These are phyloP conservation scores for Aphanomyces euteiches DNA, from an alignment of 352 stramenopile species.

Conservation along the genomic window DNA sequence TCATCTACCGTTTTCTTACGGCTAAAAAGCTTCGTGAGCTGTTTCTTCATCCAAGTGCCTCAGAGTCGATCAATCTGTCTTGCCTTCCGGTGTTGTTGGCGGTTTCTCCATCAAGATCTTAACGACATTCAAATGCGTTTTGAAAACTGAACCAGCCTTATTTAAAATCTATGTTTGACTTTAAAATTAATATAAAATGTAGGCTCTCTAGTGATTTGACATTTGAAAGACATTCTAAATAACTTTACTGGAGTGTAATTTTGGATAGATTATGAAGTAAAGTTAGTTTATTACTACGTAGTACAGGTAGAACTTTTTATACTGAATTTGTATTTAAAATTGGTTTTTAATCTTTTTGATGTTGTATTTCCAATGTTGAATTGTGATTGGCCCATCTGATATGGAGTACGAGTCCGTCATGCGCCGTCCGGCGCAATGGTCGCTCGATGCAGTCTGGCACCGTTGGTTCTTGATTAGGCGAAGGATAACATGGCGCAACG, in stretches of 20 bases:
- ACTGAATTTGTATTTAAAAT: too few relatives aligned
- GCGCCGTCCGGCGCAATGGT: not conserved
- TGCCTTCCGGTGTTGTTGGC: not conserved
- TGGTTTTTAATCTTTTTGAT: too few relatives aligned
- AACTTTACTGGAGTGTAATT: too few relatives aligned
- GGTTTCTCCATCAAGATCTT: slow-evolving; percentile 16
- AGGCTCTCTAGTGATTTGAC: slow-evolving; percentile 5
- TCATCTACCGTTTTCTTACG: not conserved
- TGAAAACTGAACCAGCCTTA: not conserved
- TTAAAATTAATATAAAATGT: slow-evolving; percentile 1
- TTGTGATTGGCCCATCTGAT: too few relatives aligned
- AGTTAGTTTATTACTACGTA: too few relatives aligned
- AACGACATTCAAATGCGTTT: not conserved
- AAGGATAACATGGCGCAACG: not conserved
- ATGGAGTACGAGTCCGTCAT: not conserved
- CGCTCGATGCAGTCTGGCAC: slow-evolving; percentile 1
- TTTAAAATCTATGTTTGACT: not conserved
- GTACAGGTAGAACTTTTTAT: too few relatives aligned
- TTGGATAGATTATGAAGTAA: not conserved
- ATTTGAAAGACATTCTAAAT: slow-evolving; percentile 7
- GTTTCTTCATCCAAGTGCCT: slow-evolving; percentile 11
- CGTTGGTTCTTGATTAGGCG: slow-evolving; percentile 16
- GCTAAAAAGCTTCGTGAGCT: slow-evolving; percentile 23
- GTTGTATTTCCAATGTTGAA: too few relatives aligned
- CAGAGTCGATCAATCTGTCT: not conserved